Evolutionary conservation across 768 basidiomycete species (phyloP), one percentile per base, ranked within the genome.

Genomic region (Podaxis rugospora): DNA sequence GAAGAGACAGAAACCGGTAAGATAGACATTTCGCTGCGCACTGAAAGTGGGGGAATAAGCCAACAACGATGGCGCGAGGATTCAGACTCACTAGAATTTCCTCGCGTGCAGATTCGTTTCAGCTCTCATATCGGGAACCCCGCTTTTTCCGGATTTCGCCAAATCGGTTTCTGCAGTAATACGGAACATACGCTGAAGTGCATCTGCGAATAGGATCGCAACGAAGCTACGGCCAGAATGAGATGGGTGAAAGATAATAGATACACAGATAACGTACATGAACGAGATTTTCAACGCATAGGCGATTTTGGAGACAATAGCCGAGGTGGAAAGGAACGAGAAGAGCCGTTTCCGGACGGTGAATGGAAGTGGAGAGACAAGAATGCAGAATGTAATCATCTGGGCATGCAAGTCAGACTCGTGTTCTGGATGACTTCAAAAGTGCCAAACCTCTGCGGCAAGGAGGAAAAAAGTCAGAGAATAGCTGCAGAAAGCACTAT

Each of bases 201-300:
- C 94, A 66, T 98, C 96, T 13, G 87, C 80, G 70, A 97, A 98
- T 49, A 98, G 80, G 2, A 98, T 82, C 1, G 78, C 91, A 1
- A 97, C 86, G 68, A 95, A 95, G 64, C 91, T 88, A 57, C 16
- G 14, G 35, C 4, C 14, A 16, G 21, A 23, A 21, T 46, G 9
- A 46, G 21, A 14, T 4, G 9, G 6, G 4, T 14, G 2, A 10
- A 28, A 6, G 50, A 37, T 13, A 61, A 51, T 23, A 60, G 37
- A 39, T 54, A 39, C 21, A 49, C 66, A 60, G 72, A 68, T 51
- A 54, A 73, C 84, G 49, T 60, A 92, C 91, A 97, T 95, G 80
- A 96, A 97, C 7, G 92, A 88, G 62, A 97, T 96, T 73, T 96
- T 96, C 68, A 97, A 81, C 21, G 79, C 94, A 70, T 97, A 97